Conservation (phyloP, 2,329 filamentous ascomycete species). For the Aspergillus glaucus region DNA sequence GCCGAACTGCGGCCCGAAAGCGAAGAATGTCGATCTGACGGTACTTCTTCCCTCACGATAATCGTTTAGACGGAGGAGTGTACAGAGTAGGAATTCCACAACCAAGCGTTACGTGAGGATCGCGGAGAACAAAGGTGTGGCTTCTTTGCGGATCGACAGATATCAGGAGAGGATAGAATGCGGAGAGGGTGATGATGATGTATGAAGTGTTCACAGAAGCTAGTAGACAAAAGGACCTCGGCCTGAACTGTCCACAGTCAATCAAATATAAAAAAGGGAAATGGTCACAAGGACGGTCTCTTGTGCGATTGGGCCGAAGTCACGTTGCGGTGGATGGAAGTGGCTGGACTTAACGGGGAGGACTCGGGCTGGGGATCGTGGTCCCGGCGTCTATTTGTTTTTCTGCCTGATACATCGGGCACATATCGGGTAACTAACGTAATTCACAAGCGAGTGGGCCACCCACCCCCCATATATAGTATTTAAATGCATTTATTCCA, state of each 20-base stretch:
- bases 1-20: constrained; percentile 13
- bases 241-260: not conserved
- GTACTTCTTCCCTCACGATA: not conserved
- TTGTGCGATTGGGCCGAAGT: not conserved
- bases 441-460: too few relatives aligned
- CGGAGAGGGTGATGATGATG: not conserved
- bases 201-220: not conserved
- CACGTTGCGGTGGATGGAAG: not conserved
- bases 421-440: too few relatives aligned
- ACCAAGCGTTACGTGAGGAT: not conserved
- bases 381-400: too few relatives aligned
- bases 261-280: not conserved
- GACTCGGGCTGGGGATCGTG: not conserved
- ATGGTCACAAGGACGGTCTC: not conserved
- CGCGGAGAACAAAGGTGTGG: not conserved
- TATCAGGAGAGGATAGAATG: not conserved
- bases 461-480: too few relatives aligned
- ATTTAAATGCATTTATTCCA: too few relatives aligned
- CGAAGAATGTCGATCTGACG: not conserved
- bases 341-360: not conserved
- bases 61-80: not conserved
- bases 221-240: too few relatives aligned
- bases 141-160: not conserved
- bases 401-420: not conserved
- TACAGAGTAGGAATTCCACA: not conserved